Evolutionary conservation across 176 grass and related monocot species (phyloP).

Genomic region (Phoenix dactylifera): DNA sequence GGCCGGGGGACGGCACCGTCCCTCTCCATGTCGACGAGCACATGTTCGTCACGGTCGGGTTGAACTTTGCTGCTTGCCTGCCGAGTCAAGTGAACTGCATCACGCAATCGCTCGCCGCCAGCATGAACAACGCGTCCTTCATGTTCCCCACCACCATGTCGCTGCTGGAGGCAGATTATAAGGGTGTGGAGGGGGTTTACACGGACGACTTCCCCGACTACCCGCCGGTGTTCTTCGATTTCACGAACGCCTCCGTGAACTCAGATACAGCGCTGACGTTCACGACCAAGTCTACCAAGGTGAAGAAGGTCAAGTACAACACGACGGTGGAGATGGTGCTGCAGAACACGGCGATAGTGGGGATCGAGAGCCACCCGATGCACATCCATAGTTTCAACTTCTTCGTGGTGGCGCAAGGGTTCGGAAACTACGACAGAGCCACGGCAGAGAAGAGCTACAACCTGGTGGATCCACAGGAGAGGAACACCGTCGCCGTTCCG

Average conservation of each 20-base stretch:
- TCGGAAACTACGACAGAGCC: constrained; percentile 38
- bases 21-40: constrained; percentile 37
- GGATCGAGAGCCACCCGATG: constrained; percentile 60
- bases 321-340: constrained; percentile 57
- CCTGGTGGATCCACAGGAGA: constrained; percentile 46
- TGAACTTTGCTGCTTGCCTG: constrained; percentile 22
- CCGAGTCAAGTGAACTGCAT: constrained; percentile 16
- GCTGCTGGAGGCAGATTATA: constrained; percentile 31
- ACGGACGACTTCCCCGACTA: constrained; percentile 51
- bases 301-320: constrained; percentile 35
- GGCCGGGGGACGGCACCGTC: constrained; percentile 14
- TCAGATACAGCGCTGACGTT: neutral
- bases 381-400: constrained; percentile 63
- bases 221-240: constrained; percentile 40
- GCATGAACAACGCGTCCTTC: constrained; percentile 76
- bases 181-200: constrained; percentile 24
- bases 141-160: constrained; percentile 26
- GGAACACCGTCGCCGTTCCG: constrained; percentile 59
- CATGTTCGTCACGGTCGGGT: constrained; percentile 48
- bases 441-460: constrained; percentile 16
- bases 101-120: constrained; percentile 6
- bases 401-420: constrained; percentile 51
- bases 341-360: constrained; percentile 55
- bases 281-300: constrained; percentile 32
- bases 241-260: constrained; percentile 19